Base-by-base conservation (phyloP, 148 eudicot genomes). In the Agrostemma githago region DNA sequence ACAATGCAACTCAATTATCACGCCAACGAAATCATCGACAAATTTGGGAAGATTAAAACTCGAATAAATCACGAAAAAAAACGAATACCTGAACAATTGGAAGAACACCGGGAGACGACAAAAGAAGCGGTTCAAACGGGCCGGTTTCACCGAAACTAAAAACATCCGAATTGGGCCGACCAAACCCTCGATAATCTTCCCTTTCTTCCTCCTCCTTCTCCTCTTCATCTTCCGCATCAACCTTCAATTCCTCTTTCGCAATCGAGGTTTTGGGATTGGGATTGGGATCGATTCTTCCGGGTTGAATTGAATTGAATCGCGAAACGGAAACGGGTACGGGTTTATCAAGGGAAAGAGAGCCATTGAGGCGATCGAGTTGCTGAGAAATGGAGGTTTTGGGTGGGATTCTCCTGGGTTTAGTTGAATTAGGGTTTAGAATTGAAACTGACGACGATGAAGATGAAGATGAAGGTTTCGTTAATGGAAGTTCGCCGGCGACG, bases 41-140 rank as follows among this genome's bases (percentile, higher is more conserved):
- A 26, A 26, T 0, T 26, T 1, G 1, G 1, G 34, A 26, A 26
- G 1, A 26, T 26, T 26, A 26, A 26, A 26, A 26, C 34, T 26
- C 34, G 34, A 26, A 26, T 26, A 26, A 26, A 26, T 0, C 34
- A 0, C 34, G 34, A 26, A 26, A 26, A 6, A 64, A 71, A 4
- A 15, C 2, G 66, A 66, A 67, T 57, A 94, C 98, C 97, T 91
- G 97, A 72, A 91, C 70, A 19, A 82, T 68, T 3, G 96, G 91
- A 59, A 51, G 58, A 78, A 85, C 85, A 17, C 83, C 89, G 0
- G 89, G 80, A 6, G 72, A 19, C 0, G 97, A 88, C 81, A 94
- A 83, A 64, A 85, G 54, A 37, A 94, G 78, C 3, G 98, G 97
- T 64, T 87, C 91, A 74, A 82, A 94, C 6, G 96, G 96, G 4